Conservation (phyloP, 2,329 filamentous ascomycete species). For the Trichoderma sp. region DNA sequence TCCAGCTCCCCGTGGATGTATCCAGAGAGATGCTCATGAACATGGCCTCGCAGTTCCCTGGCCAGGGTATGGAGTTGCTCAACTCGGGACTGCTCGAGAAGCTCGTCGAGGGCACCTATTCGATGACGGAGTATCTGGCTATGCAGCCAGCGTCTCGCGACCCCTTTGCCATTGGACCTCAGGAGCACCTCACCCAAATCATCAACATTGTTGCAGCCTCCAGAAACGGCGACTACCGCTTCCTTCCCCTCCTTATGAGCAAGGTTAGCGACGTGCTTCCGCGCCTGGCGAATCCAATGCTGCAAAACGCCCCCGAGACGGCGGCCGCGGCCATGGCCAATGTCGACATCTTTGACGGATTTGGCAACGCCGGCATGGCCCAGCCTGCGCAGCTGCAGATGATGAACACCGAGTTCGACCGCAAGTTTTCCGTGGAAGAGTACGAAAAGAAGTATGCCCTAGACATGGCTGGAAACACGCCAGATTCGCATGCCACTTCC, state of each 20-base stretch:
- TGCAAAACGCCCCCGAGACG: constrained; percentile 60
- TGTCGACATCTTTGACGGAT: constrained; percentile 67
- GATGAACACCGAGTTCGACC: constrained; percentile 52
- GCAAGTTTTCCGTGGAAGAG: constrained; percentile 48
- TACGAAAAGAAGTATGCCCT: constrained; percentile 44
- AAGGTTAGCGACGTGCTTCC: constrained; percentile 75
- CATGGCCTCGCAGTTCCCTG: constrained; percentile 71
- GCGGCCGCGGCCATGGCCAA: constrained; percentile 50
- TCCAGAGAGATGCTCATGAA: constrained; percentile 62
- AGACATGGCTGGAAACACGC: constrained; percentile 40
- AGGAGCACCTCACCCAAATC: constrained; percentile 72
- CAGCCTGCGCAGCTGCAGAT: constrained; percentile 49
- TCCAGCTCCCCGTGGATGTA: constrained; percentile 64
- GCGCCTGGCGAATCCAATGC: constrained; percentile 59
- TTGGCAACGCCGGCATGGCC: constrained; percentile 63
- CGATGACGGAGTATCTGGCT: constrained; percentile 72
- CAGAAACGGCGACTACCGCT: constrained; percentile 74
- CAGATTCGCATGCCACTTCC: constrained; percentile 38
- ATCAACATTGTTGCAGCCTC: constrained; percentile 68
- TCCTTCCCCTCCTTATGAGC: constrained; percentile 72
- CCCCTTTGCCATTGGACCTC: constrained; percentile 66
- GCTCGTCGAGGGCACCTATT: constrained; percentile 73
- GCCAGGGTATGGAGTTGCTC: constrained; percentile 72
- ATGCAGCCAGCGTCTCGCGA: constrained; percentile 61
- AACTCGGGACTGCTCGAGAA: constrained; percentile 78